These are phyloP conservation scores for Trichosporon coremiiforme DNA, from an alignment of 1,284 basidiomycete species.

Conservation along the genomic window DNA sequence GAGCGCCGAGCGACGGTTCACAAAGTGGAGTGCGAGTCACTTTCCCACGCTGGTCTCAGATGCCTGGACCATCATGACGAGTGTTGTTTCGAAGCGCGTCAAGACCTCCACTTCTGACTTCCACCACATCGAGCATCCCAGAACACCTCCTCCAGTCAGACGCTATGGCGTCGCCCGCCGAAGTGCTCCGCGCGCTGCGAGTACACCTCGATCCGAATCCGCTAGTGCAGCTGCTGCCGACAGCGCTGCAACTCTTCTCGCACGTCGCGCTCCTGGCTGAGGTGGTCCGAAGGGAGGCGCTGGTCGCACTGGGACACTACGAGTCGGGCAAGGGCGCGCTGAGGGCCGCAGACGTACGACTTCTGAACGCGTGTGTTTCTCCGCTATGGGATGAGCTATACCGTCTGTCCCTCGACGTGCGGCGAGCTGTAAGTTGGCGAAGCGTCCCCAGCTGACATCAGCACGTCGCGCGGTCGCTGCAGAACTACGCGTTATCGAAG, in stretches of 20 bases:
- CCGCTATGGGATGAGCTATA: slow-evolving; percentile 31
- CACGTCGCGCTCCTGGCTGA: slow-evolving; percentile 42
- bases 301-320: slow-evolving; percentile 27
- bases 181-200: slow-evolving; percentile 30
- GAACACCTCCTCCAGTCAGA: too few relatives aligned
- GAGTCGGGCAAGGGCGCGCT: slow-evolving; percentile 26
- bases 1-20: neutral
- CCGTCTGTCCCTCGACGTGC: slow-evolving; percentile 32
- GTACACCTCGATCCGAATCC: slow-evolving; percentile 34
- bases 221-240: slow-evolving; percentile 31
- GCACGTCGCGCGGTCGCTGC: slow-evolving; percentile 29
- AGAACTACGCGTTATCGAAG: slow-evolving; percentile 21
- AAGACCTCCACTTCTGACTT: neutral
- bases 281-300: slow-evolving; percentile 31
- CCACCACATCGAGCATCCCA: neutral
- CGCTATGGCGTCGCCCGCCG: slow-evolving; percentile 10
- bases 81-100: neutral
- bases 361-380: slow-evolving; percentile 21
- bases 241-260: slow-evolving; percentile 40
- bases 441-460: slow-evolving; percentile 18
- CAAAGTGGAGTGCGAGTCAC: neutral
- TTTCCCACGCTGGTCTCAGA: neutral
- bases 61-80: neutral
- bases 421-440: slow-evolving; percentile 26
- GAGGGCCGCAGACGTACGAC: slow-evolving; percentile 25